phyloP scores from a whole-genome alignment of 2,329 filamentous ascomycete genomes.

The Fonsecaea monophora region DNA sequence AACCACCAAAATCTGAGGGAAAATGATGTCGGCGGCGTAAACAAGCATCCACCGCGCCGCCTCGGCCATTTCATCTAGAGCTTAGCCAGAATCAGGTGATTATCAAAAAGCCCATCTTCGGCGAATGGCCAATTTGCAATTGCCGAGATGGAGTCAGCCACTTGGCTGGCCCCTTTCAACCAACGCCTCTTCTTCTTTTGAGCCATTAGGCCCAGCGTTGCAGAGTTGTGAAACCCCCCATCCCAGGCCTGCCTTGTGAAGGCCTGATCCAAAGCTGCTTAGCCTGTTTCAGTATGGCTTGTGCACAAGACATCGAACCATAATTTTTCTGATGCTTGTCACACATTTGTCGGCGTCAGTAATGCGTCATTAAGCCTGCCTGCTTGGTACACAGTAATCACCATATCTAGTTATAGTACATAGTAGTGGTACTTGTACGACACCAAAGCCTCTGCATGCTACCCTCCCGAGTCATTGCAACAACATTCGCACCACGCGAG shows the following conservation, averaged over 20 bases:
- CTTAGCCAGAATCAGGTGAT: slow-evolving; percentile 9
- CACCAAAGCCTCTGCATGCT: background rate
- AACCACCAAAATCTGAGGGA: background rate
- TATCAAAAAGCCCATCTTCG: slow-evolving; percentile 1
- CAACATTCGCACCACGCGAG: background rate
- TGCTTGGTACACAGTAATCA: background rate
- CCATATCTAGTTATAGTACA: background rate
- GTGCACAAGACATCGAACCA: background rate
- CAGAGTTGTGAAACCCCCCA: background rate
- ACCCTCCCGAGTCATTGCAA: background rate
- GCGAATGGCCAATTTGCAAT: slow-evolving; percentile 3
- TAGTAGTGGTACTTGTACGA: background rate
- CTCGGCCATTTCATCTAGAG: slow-evolving; percentile 5
- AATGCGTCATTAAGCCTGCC: slow-evolving; percentile 12
- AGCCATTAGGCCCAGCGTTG: slow-evolving; percentile 9
- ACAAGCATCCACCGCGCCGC: background rate
- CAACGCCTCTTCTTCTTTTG: background rate
- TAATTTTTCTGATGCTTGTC: background rate
- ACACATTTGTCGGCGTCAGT: slow-evolving; percentile 15
- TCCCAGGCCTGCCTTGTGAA: background rate
- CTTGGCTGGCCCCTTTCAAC: background rate
- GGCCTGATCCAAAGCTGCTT: background rate
- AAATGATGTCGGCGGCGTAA: slow-evolving; percentile 23
- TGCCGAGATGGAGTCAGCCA: background rate
- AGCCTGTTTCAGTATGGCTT: background rate